Percentiles rank a stretch among this genome's conserved stretches.
These are phyloP conservation scores for Sphenostylis stenocarpa DNA, from an alignment of 306 rosid species.

Conservation along the genomic window DNA sequence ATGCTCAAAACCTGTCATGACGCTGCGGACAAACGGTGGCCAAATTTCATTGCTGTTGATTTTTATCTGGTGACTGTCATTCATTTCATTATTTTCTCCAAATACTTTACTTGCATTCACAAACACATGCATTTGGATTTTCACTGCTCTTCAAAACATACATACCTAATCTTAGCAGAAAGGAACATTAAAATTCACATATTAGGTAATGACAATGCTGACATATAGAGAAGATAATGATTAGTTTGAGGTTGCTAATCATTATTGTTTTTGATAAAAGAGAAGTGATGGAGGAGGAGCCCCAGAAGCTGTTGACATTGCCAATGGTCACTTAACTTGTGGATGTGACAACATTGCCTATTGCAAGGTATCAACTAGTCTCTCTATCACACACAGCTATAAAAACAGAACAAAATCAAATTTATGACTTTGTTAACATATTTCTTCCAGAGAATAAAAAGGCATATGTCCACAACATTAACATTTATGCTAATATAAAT, in stretches of 20 bases:
- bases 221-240: background rate
- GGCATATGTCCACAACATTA: background rate
- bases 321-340: constrained; percentile 82
- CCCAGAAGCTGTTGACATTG: constrained; percentile 72
- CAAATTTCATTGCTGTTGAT: constrained; percentile 84
- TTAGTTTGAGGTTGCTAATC: background rate
- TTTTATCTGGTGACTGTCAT: constrained; percentile 55
- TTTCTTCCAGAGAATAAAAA: background rate
- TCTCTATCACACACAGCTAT: background rate
- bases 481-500: background rate
- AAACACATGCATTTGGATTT: background rate
- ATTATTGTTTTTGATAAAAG: constrained; percentile 24
- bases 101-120: no score
- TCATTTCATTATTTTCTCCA: background rate
- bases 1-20: constrained; percentile 55
- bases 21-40: constrained; percentile 71
- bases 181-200: no score
- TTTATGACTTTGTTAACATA: background rate
- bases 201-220: no score
- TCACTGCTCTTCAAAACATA: background rate
- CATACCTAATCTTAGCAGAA: background rate
- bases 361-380: constrained; percentile 63
- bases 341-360: constrained; percentile 79
- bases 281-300: constrained; percentile 91
- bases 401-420: background rate